Base-by-base conservation (phyloP, 192 early-diverging fungal species). In the Haplosporangium gracile region DNA sequence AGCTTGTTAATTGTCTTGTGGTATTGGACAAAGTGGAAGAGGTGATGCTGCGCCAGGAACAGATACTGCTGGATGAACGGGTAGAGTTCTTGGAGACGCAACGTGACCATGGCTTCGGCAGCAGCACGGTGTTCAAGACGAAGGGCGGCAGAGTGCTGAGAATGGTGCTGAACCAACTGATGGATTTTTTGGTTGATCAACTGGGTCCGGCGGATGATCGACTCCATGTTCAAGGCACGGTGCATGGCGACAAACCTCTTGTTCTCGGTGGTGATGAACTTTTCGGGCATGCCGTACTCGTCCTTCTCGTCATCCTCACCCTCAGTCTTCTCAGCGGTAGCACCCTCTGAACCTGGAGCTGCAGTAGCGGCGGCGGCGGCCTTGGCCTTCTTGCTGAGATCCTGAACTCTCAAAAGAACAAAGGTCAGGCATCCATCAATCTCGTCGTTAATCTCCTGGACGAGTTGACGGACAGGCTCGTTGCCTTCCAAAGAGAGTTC, bases 1-100 rank as follows among this genome's bases (percentile, higher is more conserved):
- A 98, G 87, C 81, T 97, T 97, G 75, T 90, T 88, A 63, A 94
- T 83, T 0, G 95, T 87, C 74, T 92, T 92, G 90, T 98, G 97
- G 78, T 91, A 88, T 36, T 85, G 70, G 3, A 93, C 81, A 78
- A 92, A 90, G 36, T 93, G 74, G 34, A 89, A 88, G 24, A 95
- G 70, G 32, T 92, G 92, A 45, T 93, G 93, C 34, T 93, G 91
- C 38, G 89, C 77, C n/a, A 94, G 70, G 32, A 93, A 82, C 77
- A 94, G 79, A 65, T 93, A 93, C 77, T 96, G 94, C 29, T 94
- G 86, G 29, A 95, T 72, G 76, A 92, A 93, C 26, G 92, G 92
- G 75, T 89, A 91, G 11, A 89, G 40, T 70, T 91, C 81, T 60
- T 89, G 90, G 24, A 91, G 82, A 39, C 90, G 79, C 68, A 76